phyloP scores from a whole-genome alignment of 148 eudicot genomes.

The Cornus suecica region DNA sequence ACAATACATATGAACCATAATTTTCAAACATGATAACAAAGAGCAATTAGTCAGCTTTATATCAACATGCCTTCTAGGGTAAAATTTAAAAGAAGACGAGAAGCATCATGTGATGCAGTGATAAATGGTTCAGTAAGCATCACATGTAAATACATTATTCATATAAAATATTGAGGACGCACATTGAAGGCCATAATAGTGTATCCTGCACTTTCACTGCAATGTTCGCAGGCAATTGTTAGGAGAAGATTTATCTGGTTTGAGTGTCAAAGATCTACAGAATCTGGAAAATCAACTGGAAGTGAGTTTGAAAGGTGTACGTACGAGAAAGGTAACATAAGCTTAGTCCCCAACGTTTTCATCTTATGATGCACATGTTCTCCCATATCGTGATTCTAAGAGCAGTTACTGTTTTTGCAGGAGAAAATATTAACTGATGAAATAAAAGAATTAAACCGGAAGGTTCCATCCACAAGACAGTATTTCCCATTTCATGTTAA shows the following conservation, averaged over 20 bases:
- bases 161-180: neutral
- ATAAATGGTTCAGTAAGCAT: neutral
- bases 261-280: slow-evolving; percentile 60
- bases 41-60: no score
- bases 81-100: no score
- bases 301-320: slow-evolving; percentile 59
- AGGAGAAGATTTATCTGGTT: slow-evolving; percentile 82
- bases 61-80: no score
- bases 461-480: slow-evolving; percentile 34
- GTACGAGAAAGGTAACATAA: slow-evolving; percentile 50
- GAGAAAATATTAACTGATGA: slow-evolving; percentile 56
- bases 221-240: slow-evolving; percentile 59
- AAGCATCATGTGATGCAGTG: neutral
- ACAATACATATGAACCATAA: no score
- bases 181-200: neutral
- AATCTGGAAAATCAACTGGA: slow-evolving; percentile 74
- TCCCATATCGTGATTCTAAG: slow-evolving; percentile 1
- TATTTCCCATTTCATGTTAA: neutral
- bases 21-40: no score
- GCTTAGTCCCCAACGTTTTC: neutral
- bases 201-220: neutral
- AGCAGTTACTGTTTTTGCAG: slow-evolving; percentile 40
- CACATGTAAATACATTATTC: neutral
- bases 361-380: neutral
- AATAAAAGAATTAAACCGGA: slow-evolving; percentile 54